These are phyloP conservation scores for Monilinia vaccinii-corymbosi DNA, from an alignment of 2,329 filamentous ascomycete species.

Conservation along the genomic window DNA sequence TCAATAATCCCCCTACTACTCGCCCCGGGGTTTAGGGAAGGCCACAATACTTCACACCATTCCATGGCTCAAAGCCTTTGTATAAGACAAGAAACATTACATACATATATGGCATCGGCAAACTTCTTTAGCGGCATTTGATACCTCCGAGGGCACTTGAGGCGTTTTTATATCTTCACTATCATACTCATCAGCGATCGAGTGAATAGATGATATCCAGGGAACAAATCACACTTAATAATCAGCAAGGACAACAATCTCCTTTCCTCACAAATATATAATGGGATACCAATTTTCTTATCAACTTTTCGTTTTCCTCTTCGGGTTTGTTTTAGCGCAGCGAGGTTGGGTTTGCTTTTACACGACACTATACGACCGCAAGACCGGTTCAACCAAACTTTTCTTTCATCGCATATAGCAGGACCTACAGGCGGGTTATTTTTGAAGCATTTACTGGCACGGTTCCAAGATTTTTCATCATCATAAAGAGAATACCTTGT, in stretches of 20 bases:
- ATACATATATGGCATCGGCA: constrained; percentile 10
- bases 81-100: constrained; percentile 12
- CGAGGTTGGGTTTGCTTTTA: constrained; percentile 38
- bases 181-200: constrained; percentile 25
- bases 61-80: constrained; percentile 5
- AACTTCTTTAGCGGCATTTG: constrained; percentile 29
- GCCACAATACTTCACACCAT: constrained; percentile 22
- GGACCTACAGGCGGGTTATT: constrained; percentile 24
- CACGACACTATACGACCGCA: constrained; percentile 35
- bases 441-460: constrained; percentile 27
- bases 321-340: constrained; percentile 39
- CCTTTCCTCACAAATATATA: constrained; percentile 26
- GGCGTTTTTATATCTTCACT: constrained; percentile 21
- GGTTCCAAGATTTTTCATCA: constrained; percentile 25
- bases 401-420: constrained; percentile 26
- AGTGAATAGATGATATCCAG: constrained; percentile 22
- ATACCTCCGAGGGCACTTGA: constrained; percentile 23
- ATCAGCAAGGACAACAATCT: constrained; percentile 10
- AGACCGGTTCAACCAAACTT: constrained; percentile 28
- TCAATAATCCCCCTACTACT: constrained; percentile 37
- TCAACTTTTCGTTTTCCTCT: constrained; percentile 29
- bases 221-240: constrained; percentile 20
- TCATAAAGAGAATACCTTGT: constrained; percentile 27
- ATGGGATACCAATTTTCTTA: constrained; percentile 23
- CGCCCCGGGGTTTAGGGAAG: constrained; percentile 37